phyloP scores from a whole-genome alignment of 306 rosid species.

The Mucuna pruriens region DNA sequence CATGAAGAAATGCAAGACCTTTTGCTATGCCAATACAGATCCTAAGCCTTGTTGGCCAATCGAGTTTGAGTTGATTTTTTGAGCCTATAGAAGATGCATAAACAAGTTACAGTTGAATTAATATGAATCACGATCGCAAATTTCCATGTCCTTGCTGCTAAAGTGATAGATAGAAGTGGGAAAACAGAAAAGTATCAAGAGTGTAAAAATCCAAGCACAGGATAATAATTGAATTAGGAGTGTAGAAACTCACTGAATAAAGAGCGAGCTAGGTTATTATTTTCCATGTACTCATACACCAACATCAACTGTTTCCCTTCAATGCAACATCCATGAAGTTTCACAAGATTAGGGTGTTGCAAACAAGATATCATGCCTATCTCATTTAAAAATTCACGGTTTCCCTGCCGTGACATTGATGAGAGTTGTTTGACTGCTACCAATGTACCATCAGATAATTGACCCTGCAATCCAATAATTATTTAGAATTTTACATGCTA shows the following conservation, averaged over 20 bases:
- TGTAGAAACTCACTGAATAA: conserved; percentile 59
- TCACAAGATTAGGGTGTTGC: conserved; percentile 72
- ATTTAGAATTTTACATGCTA: conserved; percentile 20
- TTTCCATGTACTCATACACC: conserved; percentile 71
- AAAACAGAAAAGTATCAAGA: neutral
- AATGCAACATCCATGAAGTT: conserved; percentile 63
- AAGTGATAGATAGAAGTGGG: neutral
- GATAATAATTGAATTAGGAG: neutral
- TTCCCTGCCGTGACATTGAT: conserved; percentile 57
- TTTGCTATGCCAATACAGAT: conserved; percentile 69
- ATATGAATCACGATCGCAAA: neutral
- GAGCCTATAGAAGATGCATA: conserved; percentile 28
- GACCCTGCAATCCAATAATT: conserved; percentile 47
- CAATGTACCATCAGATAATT: conserved; percentile 54
- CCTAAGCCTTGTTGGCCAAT: conserved; percentile 65
- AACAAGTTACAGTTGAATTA: neutral
- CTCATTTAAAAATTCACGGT: conserved; percentile 61
- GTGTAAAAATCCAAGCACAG: neutral
- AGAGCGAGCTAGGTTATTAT: conserved; percentile 59
- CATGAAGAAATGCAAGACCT: conserved; percentile 71
- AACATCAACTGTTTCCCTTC: conserved; percentile 60
- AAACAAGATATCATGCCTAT: conserved; percentile 62
- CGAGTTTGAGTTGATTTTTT: conserved; percentile 43
- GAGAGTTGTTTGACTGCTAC: conserved; percentile 68
- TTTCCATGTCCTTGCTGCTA: neutral